Evolutionary conservation across 345 rosid species (phyloP).

Genomic region (Clarkia xantiana): DNA sequence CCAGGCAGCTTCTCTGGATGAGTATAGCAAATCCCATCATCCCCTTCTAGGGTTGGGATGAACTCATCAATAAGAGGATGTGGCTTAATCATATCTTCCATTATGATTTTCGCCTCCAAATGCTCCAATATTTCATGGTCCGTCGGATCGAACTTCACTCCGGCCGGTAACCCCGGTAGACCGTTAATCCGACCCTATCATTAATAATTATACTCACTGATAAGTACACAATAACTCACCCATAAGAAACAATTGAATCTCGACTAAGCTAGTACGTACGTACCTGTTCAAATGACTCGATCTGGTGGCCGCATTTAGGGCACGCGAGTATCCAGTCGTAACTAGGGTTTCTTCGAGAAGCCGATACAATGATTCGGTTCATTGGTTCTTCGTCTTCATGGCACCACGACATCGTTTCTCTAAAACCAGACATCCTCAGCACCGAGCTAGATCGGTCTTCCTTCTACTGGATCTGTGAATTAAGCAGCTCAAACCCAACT

Average conservation of each 20-base stretch:
- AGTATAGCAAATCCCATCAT: constrained; percentile 84
- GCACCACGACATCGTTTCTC: no score
- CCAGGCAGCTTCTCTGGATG: constrained; percentile 95
- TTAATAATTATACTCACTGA: no score
- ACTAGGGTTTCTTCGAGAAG: no score
- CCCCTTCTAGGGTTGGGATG: constrained; percentile 74
- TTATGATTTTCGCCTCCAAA: constrained; percentile 52
- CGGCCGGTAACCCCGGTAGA: constrained; percentile 82
- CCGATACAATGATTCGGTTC: no score
- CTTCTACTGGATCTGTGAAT: no score
- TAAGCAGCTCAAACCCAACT: no score
- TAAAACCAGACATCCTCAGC: no score
- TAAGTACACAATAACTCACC: no score
- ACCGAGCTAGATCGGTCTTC: no score
- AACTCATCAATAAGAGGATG: constrained; percentile 84
- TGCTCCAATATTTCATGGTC: constrained; percentile 87
- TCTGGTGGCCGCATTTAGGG: constrained; percentile 68
- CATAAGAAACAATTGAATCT: neutral
- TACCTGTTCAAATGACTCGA: constrained; percentile 55
- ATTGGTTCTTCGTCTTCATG: no score
- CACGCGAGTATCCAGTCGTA: constrained; percentile 16
- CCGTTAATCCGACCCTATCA: constrained; percentile 57
- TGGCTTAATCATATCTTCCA: constrained; percentile 36
- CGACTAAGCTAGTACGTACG: no score
- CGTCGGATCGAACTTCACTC: constrained; percentile 86